phyloP scores from a whole-genome alignment of 108 stramenopile species.

The Fistulifera pelliculosa region DNA sequence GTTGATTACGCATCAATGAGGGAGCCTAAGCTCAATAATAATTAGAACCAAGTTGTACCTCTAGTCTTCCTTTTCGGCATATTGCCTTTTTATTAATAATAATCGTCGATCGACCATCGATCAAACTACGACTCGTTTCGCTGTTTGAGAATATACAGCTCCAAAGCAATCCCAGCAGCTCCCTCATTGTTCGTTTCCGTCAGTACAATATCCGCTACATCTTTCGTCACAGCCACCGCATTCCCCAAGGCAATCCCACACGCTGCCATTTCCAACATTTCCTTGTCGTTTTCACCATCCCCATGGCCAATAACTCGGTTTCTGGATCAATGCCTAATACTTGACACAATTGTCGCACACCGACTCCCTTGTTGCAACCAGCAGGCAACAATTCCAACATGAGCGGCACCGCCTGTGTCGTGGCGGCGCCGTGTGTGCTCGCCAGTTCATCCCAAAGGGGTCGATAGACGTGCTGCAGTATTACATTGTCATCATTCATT shows the following conservation, averaged over 20 bases:
- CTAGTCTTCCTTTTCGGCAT: too few relatives aligned
- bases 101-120: too few relatives aligned
- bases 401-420: conserved; percentile 81
- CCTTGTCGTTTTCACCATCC: conserved; percentile 94
- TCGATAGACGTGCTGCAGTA: conserved; percentile 36
- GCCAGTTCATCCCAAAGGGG: conserved; percentile 64
- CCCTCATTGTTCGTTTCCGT: conserved; percentile 74
- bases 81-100: too few relatives aligned
- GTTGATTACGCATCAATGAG: too few relatives aligned
- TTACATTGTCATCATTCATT: conserved; percentile 62
- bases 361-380: conserved; percentile 83
- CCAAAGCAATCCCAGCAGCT: conserved; percentile 87
- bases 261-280: conserved; percentile 67
- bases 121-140: too few relatives aligned
- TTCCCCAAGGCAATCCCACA: conserved; percentile 86
- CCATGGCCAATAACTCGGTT: conserved; percentile 66
- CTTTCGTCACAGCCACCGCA: conserved; percentile 54
- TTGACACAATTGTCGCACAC: conserved; percentile 74
- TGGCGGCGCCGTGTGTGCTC: conserved; percentile 32
- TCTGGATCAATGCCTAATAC: conserved; percentile 57
- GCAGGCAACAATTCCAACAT: conserved; percentile 87
- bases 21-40: too few relatives aligned
- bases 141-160: conserved; percentile 19
- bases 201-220: conserved; percentile 73
- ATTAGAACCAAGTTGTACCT: too few relatives aligned